Evolutionary conservation across 768 basidiomycete genomes (phyloP).

Genomic region (Lactarius evosmus): DNA sequence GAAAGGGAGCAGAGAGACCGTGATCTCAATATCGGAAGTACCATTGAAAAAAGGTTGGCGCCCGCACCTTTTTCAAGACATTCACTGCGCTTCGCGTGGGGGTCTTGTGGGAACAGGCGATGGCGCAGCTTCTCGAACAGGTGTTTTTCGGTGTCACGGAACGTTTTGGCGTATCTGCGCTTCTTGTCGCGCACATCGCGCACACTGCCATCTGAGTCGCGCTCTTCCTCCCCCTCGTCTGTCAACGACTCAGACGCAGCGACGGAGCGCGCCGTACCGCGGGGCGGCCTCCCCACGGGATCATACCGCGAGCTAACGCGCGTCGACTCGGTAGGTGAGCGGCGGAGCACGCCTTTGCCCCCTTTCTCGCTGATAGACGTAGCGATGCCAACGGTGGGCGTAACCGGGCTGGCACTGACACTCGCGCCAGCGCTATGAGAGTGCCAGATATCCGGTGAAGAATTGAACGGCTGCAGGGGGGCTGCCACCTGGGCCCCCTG

Average conservation of each 20-base stretch:
- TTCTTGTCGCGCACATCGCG: slow-evolving; percentile 24
- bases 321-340: slow-evolving; percentile 18
- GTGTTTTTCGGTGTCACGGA: slow-evolving; percentile 24
- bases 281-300: slow-evolving; percentile 14
- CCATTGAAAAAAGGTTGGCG: background rate
- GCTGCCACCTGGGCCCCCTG: background rate
- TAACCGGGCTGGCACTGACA: slow-evolving; percentile 7
- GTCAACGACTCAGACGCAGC: slow-evolving; percentile 13
- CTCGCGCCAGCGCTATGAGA: slow-evolving; percentile 6
- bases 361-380: slow-evolving; percentile 9
- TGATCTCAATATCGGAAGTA: background rate
- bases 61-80: slow-evolving; percentile 26
- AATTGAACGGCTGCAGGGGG: slow-evolving; percentile 5
- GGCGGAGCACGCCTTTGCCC: slow-evolving; percentile 5
- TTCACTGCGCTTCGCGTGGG: slow-evolving; percentile 24
- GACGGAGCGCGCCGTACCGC: slow-evolving; percentile 1
- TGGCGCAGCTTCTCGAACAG: slow-evolving; percentile 24
- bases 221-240: slow-evolving; percentile 26
- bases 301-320: slow-evolving; percentile 18
- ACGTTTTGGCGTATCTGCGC: slow-evolving; percentile 24
- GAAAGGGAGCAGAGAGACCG: background rate
- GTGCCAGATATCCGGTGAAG: slow-evolving; percentile 17
- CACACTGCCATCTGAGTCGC: slow-evolving; percentile 25
- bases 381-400: background rate
- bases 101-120: slow-evolving; percentile 24